phyloP scores from a whole-genome alignment of 73 alveolate genomes.

The Uronychia setigera region DNA sequence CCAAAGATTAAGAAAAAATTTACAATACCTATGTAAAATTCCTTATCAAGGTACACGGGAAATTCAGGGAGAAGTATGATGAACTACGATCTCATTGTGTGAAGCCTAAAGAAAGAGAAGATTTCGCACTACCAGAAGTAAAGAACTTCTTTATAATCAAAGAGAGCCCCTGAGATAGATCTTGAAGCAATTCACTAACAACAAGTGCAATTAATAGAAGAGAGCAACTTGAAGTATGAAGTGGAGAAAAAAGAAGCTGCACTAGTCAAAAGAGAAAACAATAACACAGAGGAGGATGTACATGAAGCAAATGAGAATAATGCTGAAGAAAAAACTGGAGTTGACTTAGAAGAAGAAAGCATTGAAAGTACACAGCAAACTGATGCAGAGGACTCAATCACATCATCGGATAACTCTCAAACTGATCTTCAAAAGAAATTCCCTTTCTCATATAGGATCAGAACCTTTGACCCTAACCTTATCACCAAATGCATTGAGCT shows the following conservation, averaged over 20 bases:
- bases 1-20: neutral
- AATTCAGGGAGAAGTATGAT: neutral
- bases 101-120: neutral
- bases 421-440: neutral
- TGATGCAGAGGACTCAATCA: too few relatives aligned
- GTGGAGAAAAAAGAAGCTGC: neutral
- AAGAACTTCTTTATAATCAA: too few relatives aligned
- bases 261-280: neutral
- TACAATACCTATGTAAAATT: neutral
- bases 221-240: too few relatives aligned
- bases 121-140: neutral
- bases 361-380: neutral
- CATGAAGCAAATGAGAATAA: conserved; percentile 3
- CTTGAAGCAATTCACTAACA: too few relatives aligned
- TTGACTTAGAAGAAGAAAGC: conserved; percentile 22
- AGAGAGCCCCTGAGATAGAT: neutral
- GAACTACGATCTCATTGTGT: neutral
- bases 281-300: neutral
- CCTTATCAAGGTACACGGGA: neutral
- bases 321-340: conserved; percentile 10
- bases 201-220: too few relatives aligned
- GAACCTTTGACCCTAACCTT: neutral
- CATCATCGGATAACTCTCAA: neutral
- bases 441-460: conserved; percentile 2
- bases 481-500: neutral